Conservation (phyloP, 768 basidiomycete species). For the Auriculariales sp. region DNA sequence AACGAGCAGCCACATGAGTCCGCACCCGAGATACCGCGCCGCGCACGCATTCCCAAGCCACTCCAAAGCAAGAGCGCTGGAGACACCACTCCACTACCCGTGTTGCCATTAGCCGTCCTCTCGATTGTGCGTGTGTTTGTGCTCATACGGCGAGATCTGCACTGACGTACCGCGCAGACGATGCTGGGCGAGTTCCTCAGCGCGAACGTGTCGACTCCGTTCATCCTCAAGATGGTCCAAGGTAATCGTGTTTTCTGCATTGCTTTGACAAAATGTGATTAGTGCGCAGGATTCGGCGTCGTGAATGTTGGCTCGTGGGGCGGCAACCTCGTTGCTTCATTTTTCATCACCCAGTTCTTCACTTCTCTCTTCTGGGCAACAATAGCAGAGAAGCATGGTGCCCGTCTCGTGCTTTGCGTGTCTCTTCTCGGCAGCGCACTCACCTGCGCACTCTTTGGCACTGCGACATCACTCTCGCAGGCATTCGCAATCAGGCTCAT, state of each 20-base stretch:
- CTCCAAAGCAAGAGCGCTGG: constrained; percentile 1
- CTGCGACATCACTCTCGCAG: constrained; percentile 57
- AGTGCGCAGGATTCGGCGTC: constrained; percentile 52
- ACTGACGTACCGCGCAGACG: constrained; percentile 52
- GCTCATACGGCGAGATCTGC: constrained; percentile 5
- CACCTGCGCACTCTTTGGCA: constrained; percentile 67
- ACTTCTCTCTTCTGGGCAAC: constrained; percentile 93
- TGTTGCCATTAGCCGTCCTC: constrained; percentile 78
- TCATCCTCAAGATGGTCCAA: constrained; percentile 91
- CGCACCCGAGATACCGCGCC: neutral
- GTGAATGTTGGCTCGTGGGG: constrained; percentile 85
- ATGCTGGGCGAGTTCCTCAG: constrained; percentile 92
- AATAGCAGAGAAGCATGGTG: constrained; percentile 85
- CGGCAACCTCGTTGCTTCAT: constrained; percentile 68
- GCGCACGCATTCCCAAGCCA: neutral
- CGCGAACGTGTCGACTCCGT: constrained; percentile 86
- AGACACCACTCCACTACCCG: constrained; percentile 67
- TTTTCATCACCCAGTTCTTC: constrained; percentile 91
- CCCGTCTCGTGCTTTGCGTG: constrained; percentile 66
- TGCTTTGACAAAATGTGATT: constrained; percentile 13
- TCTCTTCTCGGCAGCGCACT: constrained; percentile 77
- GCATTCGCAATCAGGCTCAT: constrained; percentile 77
- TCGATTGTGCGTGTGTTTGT: constrained; percentile 50
- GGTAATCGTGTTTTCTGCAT: constrained; percentile 32
- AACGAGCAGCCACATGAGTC: neutral